Base-by-base conservation (phyloP, 805 yeast genomes). In the Metschnikowia koreensis region DNA sequence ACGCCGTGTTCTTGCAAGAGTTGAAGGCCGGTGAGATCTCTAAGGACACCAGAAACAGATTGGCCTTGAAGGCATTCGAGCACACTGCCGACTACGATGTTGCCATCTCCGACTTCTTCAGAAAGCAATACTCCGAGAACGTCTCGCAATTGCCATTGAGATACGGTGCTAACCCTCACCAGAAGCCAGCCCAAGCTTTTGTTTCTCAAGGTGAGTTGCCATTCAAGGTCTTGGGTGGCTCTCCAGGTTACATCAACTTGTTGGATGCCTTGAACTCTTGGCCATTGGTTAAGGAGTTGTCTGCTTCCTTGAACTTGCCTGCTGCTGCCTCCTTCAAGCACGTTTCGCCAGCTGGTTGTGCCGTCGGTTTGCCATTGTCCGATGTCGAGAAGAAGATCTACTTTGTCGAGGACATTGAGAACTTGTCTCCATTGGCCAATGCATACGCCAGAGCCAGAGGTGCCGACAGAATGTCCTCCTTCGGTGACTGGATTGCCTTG, bases 401-500 rank as follows among this genome's bases (percentile, higher is more conserved):
- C 81, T 94, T 94, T 69, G 99, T 94, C 58, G 84, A 84, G 61
- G 97, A 90, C 71, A 90, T 93, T 66, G 96, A 89, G 73, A 89
- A 92, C 80, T 79, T 94, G 69, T 89, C 97, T 11, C 98, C 99
- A 51, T 81, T 94, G 67, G 99, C 99, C 58, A 87, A 88, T 67
- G 99, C 99, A 52, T 94, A 94, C 67, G 99, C 99, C 38, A 89
- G 98, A 77, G 99, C 99, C 51, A 89, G 99, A 75, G 99, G 99
- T 73, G 99, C 99, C 61, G 99, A 94, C 76, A 87, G 99, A 82
- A 94, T 94, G 99, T 92, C 97, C 6, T 89, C 97, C 12, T 94
- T 94, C 69, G 99, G 99, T 69, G 99, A 94, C 75, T 94, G 91
- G 81, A 94, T 94, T 66, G 99, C 99, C 44, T 80, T 94, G 59